A percentile compares a stretch with the other conserved stretches of the same genome.
phyloP scores from a whole-genome alignment of 2,329 filamentous ascomycete species.

The Neospermospora avenae region DNA sequence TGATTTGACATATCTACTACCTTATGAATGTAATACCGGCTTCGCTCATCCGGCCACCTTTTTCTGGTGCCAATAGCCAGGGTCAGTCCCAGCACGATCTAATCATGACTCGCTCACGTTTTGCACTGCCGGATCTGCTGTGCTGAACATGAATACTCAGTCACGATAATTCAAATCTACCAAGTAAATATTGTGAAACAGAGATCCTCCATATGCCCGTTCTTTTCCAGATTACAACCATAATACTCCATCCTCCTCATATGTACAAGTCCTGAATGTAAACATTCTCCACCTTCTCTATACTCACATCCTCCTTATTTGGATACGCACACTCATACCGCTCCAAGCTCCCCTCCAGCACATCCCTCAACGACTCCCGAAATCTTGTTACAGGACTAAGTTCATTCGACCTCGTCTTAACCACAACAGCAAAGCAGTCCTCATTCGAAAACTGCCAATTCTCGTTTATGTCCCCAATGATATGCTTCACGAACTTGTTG shows the following conservation, averaged over 20 bases:
- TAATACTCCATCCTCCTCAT: background rate
- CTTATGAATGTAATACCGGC: too few species aligned
- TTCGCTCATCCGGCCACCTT: too few species aligned
- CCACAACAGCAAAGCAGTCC: constrained; percentile 3
- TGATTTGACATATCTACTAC: too few species aligned
- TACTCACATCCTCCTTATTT: background rate
- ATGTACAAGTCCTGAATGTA: constrained; percentile 8
- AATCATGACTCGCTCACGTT: too few species aligned
- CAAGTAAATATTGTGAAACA: background rate
- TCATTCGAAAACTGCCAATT: constrained; percentile 14
- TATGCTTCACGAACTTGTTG: constrained; percentile 2
- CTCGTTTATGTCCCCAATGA: constrained; percentile 12
- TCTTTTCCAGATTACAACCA: background rate
- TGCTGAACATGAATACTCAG: too few species aligned
- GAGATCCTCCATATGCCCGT: background rate
- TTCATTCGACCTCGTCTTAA: constrained; percentile 9
- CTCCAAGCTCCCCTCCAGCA: constrained; percentile 6
- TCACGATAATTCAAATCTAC: background rate
- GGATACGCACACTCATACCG: constrained; percentile 6
- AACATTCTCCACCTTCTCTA: background rate
- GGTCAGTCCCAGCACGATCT: too few species aligned
- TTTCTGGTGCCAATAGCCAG: too few species aligned
- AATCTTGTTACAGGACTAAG: constrained; percentile 1
- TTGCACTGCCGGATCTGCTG: too few species aligned
- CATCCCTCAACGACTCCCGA: constrained; percentile 2